A percentile compares a stretch with the other conserved stretches of the same genome.
Conservation (phyloP, 1,139 yeast species). For the Taphrina pruni region DNA sequence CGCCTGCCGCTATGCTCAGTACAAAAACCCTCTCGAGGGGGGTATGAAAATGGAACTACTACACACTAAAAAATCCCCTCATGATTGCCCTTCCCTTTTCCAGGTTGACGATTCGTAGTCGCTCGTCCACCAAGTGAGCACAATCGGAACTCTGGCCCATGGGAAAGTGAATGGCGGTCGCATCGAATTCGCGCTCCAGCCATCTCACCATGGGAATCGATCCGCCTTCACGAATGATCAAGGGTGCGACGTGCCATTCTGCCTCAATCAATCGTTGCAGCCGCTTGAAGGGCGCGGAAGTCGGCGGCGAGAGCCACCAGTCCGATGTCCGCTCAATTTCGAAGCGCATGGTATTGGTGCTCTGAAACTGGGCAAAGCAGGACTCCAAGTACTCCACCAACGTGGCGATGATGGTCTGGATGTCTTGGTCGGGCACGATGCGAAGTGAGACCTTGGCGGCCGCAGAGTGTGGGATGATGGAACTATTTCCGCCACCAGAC, state of each 20-base stretch:
- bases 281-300: conserved; percentile 71
- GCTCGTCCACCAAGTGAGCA: conserved; percentile 89
- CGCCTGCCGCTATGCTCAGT: no score
- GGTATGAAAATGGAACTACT: background rate
- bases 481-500: conserved; percentile 87
- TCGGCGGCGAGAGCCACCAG: conserved; percentile 93
- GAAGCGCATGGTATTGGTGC: conserved; percentile 62
- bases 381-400: conserved; percentile 58
- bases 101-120: conserved; percentile 77
- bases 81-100: conserved; percentile 74
- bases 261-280: conserved; percentile 63
- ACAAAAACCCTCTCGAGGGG: no score
- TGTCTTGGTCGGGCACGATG: conserved; percentile 85
- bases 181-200: conserved; percentile 77
- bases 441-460: conserved; percentile 79
- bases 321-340: conserved; percentile 79
- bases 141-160: conserved; percentile 95
- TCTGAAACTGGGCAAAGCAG: conserved; percentile 58
- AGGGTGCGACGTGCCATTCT: conserved; percentile 74
- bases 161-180: conserved; percentile 94
- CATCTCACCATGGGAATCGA: conserved; percentile 89
- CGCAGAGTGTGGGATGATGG: conserved; percentile 85
- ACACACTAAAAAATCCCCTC: conserved; percentile 44
- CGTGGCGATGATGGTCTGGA: conserved; percentile 61
- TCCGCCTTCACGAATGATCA: conserved; percentile 93